Conservation (phyloP, 2,329 filamentous ascomycete genomes). For the Penicillium hordei region DNA sequence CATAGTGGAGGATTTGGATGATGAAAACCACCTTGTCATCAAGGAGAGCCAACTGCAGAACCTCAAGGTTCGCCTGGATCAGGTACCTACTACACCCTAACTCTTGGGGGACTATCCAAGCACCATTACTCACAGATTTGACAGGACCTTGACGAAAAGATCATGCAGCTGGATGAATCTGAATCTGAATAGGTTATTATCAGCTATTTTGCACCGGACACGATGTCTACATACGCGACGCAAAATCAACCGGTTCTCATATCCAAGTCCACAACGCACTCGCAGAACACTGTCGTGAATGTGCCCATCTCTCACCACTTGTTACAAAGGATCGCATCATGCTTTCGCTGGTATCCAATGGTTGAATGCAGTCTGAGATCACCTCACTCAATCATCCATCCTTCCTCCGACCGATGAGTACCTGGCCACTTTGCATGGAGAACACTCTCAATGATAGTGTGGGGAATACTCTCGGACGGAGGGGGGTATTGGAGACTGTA, state of each 20-base stretch:
- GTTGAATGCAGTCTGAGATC: not conserved
- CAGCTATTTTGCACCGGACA: not conserved
- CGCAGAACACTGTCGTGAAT: not conserved
- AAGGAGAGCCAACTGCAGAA: conserved; percentile 48
- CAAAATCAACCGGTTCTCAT: not conserved
- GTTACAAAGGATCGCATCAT: not conserved
- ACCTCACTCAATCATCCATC: not conserved
- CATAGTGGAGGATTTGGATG: conserved; percentile 50
- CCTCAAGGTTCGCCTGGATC: conserved; percentile 44
- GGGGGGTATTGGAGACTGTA: too few relatives aligned
- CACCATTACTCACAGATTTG: not conserved
- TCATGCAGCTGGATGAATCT: conserved; percentile 49
- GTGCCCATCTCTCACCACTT: not conserved
- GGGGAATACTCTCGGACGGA: not conserved
- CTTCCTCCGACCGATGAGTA: not conserved
- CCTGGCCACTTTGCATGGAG: not conserved
- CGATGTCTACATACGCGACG: not conserved
- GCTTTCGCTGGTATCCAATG: not conserved
- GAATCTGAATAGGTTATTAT: conserved; percentile 39
- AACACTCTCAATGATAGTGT: not conserved
- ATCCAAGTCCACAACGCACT: not conserved
- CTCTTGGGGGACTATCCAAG: not conserved
- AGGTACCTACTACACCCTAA: conserved; percentile 27
- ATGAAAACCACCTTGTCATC: conserved; percentile 47
- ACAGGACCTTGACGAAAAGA: conserved; percentile 50